Evolutionary conservation across 2,329 filamentous ascomycete genomes (phyloP), one percentile per base, ranked within the genome.

Genomic region (Colletotrichum coccodes): DNA sequence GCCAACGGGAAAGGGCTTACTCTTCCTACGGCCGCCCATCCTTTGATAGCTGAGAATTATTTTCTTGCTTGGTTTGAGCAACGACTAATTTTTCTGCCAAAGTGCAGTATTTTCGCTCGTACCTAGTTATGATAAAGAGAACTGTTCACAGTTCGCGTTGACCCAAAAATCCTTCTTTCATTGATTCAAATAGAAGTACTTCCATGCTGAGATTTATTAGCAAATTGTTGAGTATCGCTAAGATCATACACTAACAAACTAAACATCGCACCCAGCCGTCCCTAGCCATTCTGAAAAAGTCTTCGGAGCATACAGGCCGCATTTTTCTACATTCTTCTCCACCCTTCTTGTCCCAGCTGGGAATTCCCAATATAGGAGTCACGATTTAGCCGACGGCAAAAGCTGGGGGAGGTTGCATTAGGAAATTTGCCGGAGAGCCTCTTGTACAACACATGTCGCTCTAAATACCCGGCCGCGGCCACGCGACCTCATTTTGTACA

Each of bases 251-350:
- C 16, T 18, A 12, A n/a, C n/a, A n/a, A 30, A 3, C 26, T 18
- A 8, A 26, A 28, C 21, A 16, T n/a, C 28, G 26, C 26, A 50
- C 0, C 8, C 4, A n/a, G 26, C 26, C 6, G 14, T 18, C 26
- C 28, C 6, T 18, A 16, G 46, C 9, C 26, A 18, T 18, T 50
- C 46, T 50, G 3, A 64, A 58, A 52, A 58, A 60, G 28, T 12
- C 44, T 11, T 38, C 64, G 64, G 64, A 68, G 40, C 28, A 58
- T 68, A 7, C 14, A 64, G 36, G 23, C 60, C 64, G 64, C 38
- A 63, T 58, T 4, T 21, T 16, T 42, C 9, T 63, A 32, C 36
- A 46, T 46, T 6, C 1, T 38, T 64, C 57, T 44, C 23, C 46
- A 40, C 44, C 32, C n/a, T n/a, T 14, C 4, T 21, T 1, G 4